Base-by-base conservation (phyloP, 2,329 filamentous ascomycete genomes). In the Phyllosticta paracitricarpa region DNA sequence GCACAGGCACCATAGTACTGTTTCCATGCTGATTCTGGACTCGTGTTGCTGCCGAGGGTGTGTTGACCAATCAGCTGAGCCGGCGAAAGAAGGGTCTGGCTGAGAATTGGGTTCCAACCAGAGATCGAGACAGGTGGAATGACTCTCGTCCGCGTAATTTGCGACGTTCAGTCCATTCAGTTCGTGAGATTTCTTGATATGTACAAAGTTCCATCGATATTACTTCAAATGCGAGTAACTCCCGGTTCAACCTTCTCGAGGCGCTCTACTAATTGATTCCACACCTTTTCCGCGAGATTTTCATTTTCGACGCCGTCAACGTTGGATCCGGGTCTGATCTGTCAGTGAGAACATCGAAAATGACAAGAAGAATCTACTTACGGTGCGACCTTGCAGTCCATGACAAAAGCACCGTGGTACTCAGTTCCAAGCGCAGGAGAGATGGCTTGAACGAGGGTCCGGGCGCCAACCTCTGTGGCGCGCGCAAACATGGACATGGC, bases 381-480 rank as follows among this genome's bases (percentile, higher is more conserved):
- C 67, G 10, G 24, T 35, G 58, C 51, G 40, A 67, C 59, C 58
- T 64, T 62, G 51, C 67, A 65, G 56, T 70, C 65, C 64, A 63
- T 62, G 28, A 69, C 54, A 28, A 66, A 67, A 17, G 51, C 55
- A 9, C 69, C 69, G 60, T 70, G 68, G 9, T 63, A 63, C 30
- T 68, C 66, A 1, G 59, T 48, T 2, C 56, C 61, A 17, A 66
- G 51, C 3, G 63, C 64, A 1, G 67, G 63, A 17, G 56, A 62
- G 0, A 63, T 65, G 9, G 64, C 65, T 59, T 69, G 54, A 1
- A 70, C 65, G 24, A 70, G 55, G 7, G 63, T 64, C 6, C 67
- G 64, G 17, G 63, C 63, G 4, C 69, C 69, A 10, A 65, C 65
- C 55, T 69, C 69, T 8, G 66, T 65, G 1, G 63, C 64, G 7